These are phyloP conservation scores for Hymenoscyphus fraxineus DNA, from an alignment of 2,329 filamentous ascomycete genomes.

Conservation along the genomic window DNA sequence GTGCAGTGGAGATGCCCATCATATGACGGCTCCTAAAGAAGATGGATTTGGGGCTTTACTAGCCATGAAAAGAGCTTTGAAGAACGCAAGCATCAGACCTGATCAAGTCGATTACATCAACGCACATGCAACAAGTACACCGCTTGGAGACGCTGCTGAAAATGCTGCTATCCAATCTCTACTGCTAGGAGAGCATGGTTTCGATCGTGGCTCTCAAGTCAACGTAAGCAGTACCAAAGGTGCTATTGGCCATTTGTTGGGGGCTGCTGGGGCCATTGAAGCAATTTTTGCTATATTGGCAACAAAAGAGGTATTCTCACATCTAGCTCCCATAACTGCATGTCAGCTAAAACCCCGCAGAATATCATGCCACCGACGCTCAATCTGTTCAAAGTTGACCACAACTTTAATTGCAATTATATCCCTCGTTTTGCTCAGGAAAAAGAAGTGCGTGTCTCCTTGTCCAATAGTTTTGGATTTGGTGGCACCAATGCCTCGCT, in stretches of 20 bases:
- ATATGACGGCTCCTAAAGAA: slow-evolving; percentile 85
- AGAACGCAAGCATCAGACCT: slow-evolving; percentile 66
- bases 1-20: slow-evolving; percentile 83
- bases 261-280: slow-evolving; percentile 87
- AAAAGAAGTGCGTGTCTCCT: slow-evolving; percentile 64
- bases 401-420: slow-evolving; percentile 78
- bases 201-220: slow-evolving; percentile 57
- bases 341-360: slow-evolving; percentile 43
- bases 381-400: slow-evolving; percentile 67
- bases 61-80: slow-evolving; percentile 81
- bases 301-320: slow-evolving; percentile 63
- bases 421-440: slow-evolving; percentile 69
- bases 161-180: slow-evolving; percentile 75
- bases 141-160: slow-evolving; percentile 83
- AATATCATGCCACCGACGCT: slow-evolving; percentile 79
- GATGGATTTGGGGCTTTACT: slow-evolving; percentile 77
- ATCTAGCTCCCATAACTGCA: background rate
- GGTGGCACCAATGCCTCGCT: slow-evolving; percentile 92
- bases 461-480: slow-evolving; percentile 97
- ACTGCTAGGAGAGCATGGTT: slow-evolving; percentile 70
- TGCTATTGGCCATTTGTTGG: slow-evolving; percentile 84
- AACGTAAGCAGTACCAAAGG: slow-evolving; percentile 94
- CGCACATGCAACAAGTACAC: slow-evolving; percentile 87
- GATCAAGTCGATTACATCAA: slow-evolving; percentile 83
- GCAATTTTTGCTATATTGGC: slow-evolving; percentile 80